Conservation (phyloP, 2,329 filamentous ascomycete species). For the Trichoderma sp. region DNA sequence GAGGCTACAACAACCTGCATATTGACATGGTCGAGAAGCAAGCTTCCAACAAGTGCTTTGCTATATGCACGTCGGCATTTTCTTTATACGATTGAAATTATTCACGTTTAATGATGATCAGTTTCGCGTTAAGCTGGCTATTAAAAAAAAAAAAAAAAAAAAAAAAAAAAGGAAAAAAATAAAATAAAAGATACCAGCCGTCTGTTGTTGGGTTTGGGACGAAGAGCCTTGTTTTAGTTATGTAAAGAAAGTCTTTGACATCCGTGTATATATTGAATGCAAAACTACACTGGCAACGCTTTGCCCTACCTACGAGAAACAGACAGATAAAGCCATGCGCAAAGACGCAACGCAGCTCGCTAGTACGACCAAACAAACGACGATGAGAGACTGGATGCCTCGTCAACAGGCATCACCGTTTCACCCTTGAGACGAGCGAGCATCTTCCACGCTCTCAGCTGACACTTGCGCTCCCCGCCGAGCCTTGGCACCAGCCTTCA, state of each 20-base stretch:
- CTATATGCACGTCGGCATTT: background rate
- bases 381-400: background rate
- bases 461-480: conserved; percentile 47
- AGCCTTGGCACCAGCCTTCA: conserved; percentile 63
- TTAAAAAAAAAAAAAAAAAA: background rate
- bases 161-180: no score
- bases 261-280: background rate
- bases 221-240: background rate
- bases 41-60: background rate
- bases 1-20: no score
- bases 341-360: background rate
- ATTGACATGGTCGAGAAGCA: no score
- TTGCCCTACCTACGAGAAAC: background rate
- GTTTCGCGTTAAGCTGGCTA: background rate
- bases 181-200: no score
- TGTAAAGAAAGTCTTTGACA: background rate
- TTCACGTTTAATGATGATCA: no score
- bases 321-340: background rate
- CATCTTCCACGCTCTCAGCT: conserved; percentile 41
- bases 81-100: no score
- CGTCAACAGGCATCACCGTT: background rate
- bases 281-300: conserved; percentile 12
- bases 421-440: conserved; percentile 24
- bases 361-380: background rate
- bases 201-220: background rate